Conservation (phyloP, 2,329 filamentous ascomycete genomes). For the Botryosphaeria agaves region DNA sequence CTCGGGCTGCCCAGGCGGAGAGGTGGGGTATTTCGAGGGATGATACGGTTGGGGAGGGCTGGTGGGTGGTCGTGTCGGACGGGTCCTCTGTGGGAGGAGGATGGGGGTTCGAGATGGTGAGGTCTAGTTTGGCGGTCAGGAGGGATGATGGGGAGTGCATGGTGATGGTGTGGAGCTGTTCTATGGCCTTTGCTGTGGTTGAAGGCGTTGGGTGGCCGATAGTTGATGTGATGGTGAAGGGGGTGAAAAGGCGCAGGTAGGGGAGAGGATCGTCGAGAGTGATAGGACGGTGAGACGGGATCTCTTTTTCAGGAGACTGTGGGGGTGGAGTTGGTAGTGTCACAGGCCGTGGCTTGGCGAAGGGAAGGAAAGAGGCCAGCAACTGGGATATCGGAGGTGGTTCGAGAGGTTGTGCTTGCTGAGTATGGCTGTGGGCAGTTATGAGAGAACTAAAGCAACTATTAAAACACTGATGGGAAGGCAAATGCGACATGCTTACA, state of each 20-base stretch:
- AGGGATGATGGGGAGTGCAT: conserved; percentile 33
- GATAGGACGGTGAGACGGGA: conserved; percentile 47
- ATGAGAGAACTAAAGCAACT: too few species aligned
- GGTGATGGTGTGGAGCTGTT: conserved; percentile 33
- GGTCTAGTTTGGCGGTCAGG: conserved; percentile 39
- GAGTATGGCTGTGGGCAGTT: too few species aligned
- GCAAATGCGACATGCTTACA: too few species aligned
- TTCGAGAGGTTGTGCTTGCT: conserved; percentile 1
- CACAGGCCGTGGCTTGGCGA: conserved; percentile 12
- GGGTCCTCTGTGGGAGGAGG: too few species aligned
- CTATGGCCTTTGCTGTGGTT: conserved; percentile 15
- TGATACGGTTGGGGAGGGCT: conserved; percentile 32
- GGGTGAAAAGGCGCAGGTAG: conserved; percentile 54
- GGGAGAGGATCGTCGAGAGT: conserved; percentile 46
- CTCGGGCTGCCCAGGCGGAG: conserved; percentile 39
- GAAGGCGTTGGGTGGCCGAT: conserved; percentile 29
- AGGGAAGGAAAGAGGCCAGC: conserved; percentile 22
- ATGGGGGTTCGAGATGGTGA: conserved; percentile 43
- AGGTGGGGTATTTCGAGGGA: conserved; percentile 37
- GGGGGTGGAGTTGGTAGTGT: conserved; percentile 15
- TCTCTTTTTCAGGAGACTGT: conserved; percentile 15
- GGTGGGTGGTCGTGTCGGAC: too few species aligned
- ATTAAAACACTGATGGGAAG: too few species aligned
- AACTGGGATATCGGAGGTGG: conserved; percentile 13
- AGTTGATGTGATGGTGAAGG: conserved; percentile 46